Evolutionary conservation across 1,284 basidiomycete genomes (phyloP), one percentile per base, ranked within the genome.

Genomic region (Cystobasidiaceae sp.): DNA sequence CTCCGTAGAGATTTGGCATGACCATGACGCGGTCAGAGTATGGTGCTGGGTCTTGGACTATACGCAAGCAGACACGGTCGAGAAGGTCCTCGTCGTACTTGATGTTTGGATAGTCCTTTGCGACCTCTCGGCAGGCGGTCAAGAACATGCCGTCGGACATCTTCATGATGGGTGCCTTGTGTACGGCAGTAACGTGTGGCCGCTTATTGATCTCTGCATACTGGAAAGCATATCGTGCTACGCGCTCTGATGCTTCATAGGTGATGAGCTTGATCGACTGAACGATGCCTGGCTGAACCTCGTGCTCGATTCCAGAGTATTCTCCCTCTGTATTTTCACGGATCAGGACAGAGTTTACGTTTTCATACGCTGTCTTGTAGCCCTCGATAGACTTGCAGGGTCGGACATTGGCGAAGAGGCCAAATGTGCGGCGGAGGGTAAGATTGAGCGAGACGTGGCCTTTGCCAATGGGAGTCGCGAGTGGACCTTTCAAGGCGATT

Each of bases 111-210:
- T 89, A 99, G 69, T 93, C 93, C 78, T 96, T 93, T 30, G 94
- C 89, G 41, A 98, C 91, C 75, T 92, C 88, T 70, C 96, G 89
- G 80, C 94, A 98, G 45, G 96, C 96, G 62, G 90, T 89, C 77
- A 98, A 82, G 84, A 99, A 99, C 93, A 98, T 97, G 72, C 96
- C 96, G 78, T 99, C 96, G 25, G 93, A 97, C 89, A 97, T 92
- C 86, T 97, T 97, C 92, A 99, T 98, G 81, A 99, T 97, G 77
- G 96, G 97, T 43, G 96, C 96, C 82, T 99, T 99, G 83, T 99
- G 96, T 43, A 99, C 96, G 48, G 96, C 96, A 33, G 94, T 98
- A 69, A 99, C 96, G 73, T 90, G 87, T 78, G 87, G 87, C 70
- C 96, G 83, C 72, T 89, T 89, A 75, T 85, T 87, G 68, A 88